Conservation (phyloP, 805 yeast species). For the Dipodascus albidus region DNA sequence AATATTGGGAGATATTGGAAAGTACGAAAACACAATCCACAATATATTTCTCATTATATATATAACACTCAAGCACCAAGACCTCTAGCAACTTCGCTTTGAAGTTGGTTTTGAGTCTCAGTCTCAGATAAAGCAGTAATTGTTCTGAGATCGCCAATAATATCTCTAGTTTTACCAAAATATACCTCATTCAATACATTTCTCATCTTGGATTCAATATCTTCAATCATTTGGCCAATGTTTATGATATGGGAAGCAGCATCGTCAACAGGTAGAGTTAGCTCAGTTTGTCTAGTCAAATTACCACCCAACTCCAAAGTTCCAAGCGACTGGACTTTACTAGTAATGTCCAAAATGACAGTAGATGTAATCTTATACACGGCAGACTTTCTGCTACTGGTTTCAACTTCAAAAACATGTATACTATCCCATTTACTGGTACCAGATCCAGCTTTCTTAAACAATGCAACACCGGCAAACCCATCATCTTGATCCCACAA, state of each 20-base stretch:
- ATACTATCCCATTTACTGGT: slow-evolving; percentile 81
- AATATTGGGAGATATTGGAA: too few relatives aligned
- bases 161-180: slow-evolving; percentile 88
- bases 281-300: slow-evolving; percentile 69
- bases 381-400: slow-evolving; percentile 28
- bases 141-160: slow-evolving; percentile 58
- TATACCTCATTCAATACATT: slow-evolving; percentile 85
- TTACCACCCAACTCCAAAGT: slow-evolving; percentile 59
- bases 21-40: too few relatives aligned
- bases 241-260: slow-evolving; percentile 70
- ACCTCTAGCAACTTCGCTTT: slow-evolving; percentile 32
- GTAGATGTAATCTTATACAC: slow-evolving; percentile 75
- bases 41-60: too few relatives aligned
- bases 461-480: slow-evolving; percentile 84
- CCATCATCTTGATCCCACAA: slow-evolving; percentile 80
- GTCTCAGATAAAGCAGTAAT: slow-evolving; percentile 27
- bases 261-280: slow-evolving; percentile 33
- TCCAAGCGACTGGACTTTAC: slow-evolving; percentile 25
- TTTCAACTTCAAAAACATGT: slow-evolving; percentile 73
- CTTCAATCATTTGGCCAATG: slow-evolving; percentile 78
- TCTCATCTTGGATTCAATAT: slow-evolving; percentile 76
- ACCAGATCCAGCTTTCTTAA: slow-evolving; percentile 45
- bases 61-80: slow-evolving; percentile 11
- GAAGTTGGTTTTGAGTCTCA: slow-evolving; percentile 29
- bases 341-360: slow-evolving; percentile 61